Conservation (phyloP, 2,329 filamentous ascomycete genomes). For the Exophiala xenobiotica region DNA sequence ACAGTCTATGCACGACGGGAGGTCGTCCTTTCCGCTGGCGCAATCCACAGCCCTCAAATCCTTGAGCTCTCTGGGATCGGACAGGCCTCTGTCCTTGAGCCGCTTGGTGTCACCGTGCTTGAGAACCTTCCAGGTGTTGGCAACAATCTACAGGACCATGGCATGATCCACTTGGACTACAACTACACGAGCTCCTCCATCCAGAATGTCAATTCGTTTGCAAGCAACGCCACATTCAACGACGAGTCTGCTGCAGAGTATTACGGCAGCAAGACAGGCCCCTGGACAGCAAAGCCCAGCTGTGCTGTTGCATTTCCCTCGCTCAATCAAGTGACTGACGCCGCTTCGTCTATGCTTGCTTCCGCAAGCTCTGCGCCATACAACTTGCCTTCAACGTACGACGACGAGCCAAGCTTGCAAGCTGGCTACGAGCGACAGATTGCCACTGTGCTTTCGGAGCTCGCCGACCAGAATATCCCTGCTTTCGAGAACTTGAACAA, state of each 20-base stretch:
- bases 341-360: slow-evolving; percentile 1
- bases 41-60: slow-evolving; percentile 45
- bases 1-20: slow-evolving; percentile 38
- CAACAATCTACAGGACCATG: slow-evolving; percentile 37
- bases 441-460: not conserved
- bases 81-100: slow-evolving; percentile 36
- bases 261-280: slow-evolving; percentile 20
- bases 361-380: not conserved
- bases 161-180: slow-evolving; percentile 25
- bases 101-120: slow-evolving; percentile 42
- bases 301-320: slow-evolving; percentile 33
- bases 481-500: slow-evolving; percentile 28
- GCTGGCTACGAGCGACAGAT: not conserved
- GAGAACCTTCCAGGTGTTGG: slow-evolving; percentile 52
- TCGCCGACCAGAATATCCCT: slow-evolving; percentile 12
- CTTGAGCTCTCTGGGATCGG: slow-evolving; percentile 54
- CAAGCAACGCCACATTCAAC: not conserved
- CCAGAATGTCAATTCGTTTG: not conserved
- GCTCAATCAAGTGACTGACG: slow-evolving; percentile 29
- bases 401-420: slow-evolving; percentile 14
- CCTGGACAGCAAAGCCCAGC: slow-evolving; percentile 34
- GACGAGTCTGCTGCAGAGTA: not conserved
- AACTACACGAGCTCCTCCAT: slow-evolving; percentile 6
- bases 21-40: slow-evolving; percentile 46
- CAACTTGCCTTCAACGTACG: slow-evolving; percentile 16